Evolutionary conservation across 495 filamentous ascomycete species (phyloP).

Genomic region (Daldinia decipiens): DNA sequence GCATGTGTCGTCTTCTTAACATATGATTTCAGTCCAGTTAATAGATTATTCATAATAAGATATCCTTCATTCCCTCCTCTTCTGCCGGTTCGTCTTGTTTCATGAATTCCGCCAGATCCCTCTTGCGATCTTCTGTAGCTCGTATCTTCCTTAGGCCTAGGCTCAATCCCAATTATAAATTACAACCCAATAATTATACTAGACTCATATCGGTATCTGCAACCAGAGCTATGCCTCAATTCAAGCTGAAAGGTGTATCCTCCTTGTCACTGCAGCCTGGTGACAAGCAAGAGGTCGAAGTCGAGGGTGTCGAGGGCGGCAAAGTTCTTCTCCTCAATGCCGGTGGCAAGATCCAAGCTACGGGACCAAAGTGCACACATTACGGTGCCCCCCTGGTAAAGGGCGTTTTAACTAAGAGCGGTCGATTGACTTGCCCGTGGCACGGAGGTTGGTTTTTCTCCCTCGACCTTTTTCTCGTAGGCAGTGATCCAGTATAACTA

Average conservation of each 20-base stretch:
- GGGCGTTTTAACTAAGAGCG: constrained; percentile 83
- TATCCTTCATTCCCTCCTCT: constrained; percentile 4
- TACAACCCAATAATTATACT: constrained; percentile 7
- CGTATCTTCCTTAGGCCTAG: constrained; percentile 21
- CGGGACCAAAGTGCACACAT: constrained; percentile 92
- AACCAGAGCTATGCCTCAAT: constrained; percentile 68
- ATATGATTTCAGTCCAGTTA: constrained; percentile 6
- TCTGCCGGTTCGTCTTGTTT: constrained; percentile 7
- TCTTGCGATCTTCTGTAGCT: constrained; percentile 22
- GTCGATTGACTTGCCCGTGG: constrained; percentile 92
- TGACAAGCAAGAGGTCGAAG: constrained; percentile 87
- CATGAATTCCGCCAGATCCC: constrained; percentile 45
- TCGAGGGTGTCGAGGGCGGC: constrained; percentile 84
- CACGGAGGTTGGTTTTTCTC: constrained; percentile 75
- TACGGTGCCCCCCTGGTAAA: constrained; percentile 87
- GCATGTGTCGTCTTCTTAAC: constrained; percentile 8
- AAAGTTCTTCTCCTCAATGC: constrained; percentile 88
- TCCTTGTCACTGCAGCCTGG: constrained; percentile 76
- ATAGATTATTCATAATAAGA: constrained; percentile 29
- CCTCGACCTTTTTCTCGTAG: background rate
- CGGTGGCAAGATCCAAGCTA: constrained; percentile 74
- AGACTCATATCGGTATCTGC: constrained; percentile 42
- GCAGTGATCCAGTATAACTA: constrained; percentile 12
- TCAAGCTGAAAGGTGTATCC: constrained; percentile 83
- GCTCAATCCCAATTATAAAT: background rate